A percentile compares a stretch with the other conserved stretches of the same genome.
Conservation (phyloP, 164 flowering plant species). For the Berberis vulgaris region DNA sequence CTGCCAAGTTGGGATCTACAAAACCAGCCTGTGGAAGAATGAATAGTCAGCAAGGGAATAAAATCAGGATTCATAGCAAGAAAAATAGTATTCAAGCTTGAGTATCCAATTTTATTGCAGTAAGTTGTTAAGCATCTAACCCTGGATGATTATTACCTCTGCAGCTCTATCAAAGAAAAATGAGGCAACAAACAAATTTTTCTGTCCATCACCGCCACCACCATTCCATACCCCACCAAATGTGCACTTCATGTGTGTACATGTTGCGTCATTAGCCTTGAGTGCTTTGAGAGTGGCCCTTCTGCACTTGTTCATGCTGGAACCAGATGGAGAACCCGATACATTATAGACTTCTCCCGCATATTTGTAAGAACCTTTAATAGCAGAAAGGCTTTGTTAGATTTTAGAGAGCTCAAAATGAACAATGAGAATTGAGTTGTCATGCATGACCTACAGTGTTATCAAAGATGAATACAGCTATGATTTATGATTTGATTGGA, state of each 20-base stretch:
- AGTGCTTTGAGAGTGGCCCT: conserved; percentile 60
- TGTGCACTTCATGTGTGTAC: conserved; percentile 93
- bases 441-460: neutral
- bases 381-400: neutral
- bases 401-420: neutral
- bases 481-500: too few relatives aligned
- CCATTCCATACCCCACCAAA: conserved; percentile 99
- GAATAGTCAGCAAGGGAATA: neutral
- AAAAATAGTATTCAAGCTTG: neutral
- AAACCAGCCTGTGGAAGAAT: conserved; percentile 55
- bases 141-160: conserved; percentile 45
- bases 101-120: neutral
- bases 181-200: conserved; percentile 87
- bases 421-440: neutral
- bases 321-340: conserved; percentile 52
- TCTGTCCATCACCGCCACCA: conserved; percentile 97
- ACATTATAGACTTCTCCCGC: conserved; percentile 49
- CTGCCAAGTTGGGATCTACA: conserved; percentile 25
- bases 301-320: conserved; percentile 50
- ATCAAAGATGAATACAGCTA: too few relatives aligned
- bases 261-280: conserved; percentile 63
- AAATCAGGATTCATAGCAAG: neutral
- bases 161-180: conserved; percentile 98
- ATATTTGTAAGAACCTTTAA: conserved; percentile 62
- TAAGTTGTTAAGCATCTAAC: conserved; percentile 1